Base-by-base conservation (phyloP, 768 basidiomycete species). In the Rhizopogon rudus region DNA sequence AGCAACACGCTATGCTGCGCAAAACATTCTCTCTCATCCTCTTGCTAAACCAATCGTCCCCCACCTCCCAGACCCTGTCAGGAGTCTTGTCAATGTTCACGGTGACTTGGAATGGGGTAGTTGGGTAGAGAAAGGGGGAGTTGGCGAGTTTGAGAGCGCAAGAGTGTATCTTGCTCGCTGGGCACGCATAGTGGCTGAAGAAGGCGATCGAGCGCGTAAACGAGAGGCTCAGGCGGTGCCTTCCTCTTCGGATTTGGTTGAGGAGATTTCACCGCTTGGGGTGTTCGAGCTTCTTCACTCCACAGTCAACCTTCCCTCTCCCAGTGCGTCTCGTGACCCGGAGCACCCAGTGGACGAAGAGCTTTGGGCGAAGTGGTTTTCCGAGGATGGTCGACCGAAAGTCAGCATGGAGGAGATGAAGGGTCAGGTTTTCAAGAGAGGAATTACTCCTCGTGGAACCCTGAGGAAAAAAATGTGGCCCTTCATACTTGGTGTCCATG, bases 131-230 rank as follows among this genome's bases (percentile, higher is more conserved):
- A 90, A 90, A 66, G 87, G 91, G 35, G 90, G 93, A 0, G 91
- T 97, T 2, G 93, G 93, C 6, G 94, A 97, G 67, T 98, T 96
- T 67, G 97, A 98, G 72, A 91, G 91, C 57, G 97, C 97, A 0
- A 79, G 95, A 5, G 91, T 98, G 6, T 98, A 98, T 68, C 82
- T 99, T 8, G 97, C 97, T 9, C 79, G 92, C 33, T 99, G 97
- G 97, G 97, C 97, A 3, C 80, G 95, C 49, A 89, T 93, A 56
- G 97, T 98, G 1, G 97, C 97, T 2, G 97, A 99, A 70, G 97
- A 98, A 67, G 97, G 97, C 16, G 97, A 99, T 69, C 80, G 92
- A 14, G 85, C 93, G 5, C 79, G 97, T 42, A 73, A 85, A 60
- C 80, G 81, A 43, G 97, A 99, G 68, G 83, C 88, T 0, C 87